Base-by-base conservation (phyloP, 2,329 filamentous ascomycete species). In the Cladosporium colombiae region DNA sequence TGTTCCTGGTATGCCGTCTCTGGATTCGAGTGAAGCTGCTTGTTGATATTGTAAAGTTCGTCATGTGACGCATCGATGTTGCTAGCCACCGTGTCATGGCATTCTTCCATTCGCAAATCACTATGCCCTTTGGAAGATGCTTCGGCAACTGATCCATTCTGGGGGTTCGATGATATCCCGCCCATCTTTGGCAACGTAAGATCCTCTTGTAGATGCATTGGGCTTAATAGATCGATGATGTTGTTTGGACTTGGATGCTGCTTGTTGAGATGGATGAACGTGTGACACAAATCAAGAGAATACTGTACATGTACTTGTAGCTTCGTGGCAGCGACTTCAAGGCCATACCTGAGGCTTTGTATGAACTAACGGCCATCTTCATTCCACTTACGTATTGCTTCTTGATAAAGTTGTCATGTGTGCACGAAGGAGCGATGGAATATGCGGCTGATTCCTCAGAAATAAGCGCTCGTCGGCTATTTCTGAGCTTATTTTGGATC, bases 1-100 rank as follows among this genome's bases (percentile, higher is more conserved):
- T 77, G 76, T 67, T 85, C 83, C 40, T 83, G 69, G 67, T 79
- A 84, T 0, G 78, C 80, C 0, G 83, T 73, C 68, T 85, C 83
- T 0, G 83, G 83, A 65, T 85, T 81, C 23, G 50, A 53, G 14
- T 53, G 50, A 6, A 53, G 50, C 18, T 53, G 50, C 7, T 53
- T 53, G 50, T 53, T 53, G 50, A 53, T 31, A 16, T 31, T 18
- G 16, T 53, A 16, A 27, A 53, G 50, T 14, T 53, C 25, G 14
- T 53, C 50, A n/a, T n/a, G 18, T 4, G 50, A 53, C 18, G 50
- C 16, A 29, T 53, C 50, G 6, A 53, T 53, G 27, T 16, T 53
- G n/a, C 25, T 14, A 53, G 50, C 50, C 6, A 53, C 23, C 18
- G 50, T 53, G 8, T 27, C 11, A 29, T 25, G 50, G 29, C 18